These are phyloP conservation scores for Melastoma malabathricum DNA, from an alignment of 345 rosid species.

Conservation along the genomic window DNA sequence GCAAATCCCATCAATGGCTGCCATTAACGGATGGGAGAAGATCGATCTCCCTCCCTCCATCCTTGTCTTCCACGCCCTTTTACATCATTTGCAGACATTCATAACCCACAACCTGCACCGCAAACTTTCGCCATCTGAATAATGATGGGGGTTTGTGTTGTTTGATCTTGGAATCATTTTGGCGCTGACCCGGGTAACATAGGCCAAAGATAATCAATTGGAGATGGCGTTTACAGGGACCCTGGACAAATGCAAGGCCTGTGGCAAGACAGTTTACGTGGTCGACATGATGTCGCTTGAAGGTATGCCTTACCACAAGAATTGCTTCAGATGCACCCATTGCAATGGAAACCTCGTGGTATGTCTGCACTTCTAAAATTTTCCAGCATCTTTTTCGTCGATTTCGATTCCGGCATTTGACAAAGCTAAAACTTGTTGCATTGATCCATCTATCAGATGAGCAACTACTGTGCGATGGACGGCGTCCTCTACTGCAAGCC, in stretches of 20 bases:
- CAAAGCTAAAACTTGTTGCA: not conserved
- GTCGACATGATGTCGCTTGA: conserved; percentile 79
- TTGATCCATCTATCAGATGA: conserved; percentile 41
- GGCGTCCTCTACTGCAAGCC: conserved; percentile 93
- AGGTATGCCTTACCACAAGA: conserved; percentile 76
- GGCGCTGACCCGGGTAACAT: conserved; percentile 8
- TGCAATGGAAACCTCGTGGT: conserved; percentile 88
- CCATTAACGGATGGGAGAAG: no score
- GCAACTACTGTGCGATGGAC: conserved; percentile 98
- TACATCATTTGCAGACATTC: no score
- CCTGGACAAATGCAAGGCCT: conserved; percentile 77
- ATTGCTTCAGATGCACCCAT: conserved; percentile 85
- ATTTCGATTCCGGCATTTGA: not conserved
- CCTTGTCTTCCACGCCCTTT: no score
- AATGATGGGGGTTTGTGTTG: no score
- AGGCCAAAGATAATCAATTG: conserved; percentile 5
- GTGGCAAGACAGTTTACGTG: conserved; percentile 81
- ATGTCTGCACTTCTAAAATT: conserved; percentile 2
- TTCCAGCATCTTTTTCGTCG: not conserved
- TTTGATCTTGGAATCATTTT: conserved; percentile 9
- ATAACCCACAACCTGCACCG: no score
- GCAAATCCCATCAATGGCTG: conserved; percentile 8
- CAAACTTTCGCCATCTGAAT: no score
- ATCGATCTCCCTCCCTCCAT: no score
- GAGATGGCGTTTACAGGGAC: conserved; percentile 88